Conservation (phyloP, 371 early-diverging fungal genomes). For the Actinomucor elegans region DNA sequence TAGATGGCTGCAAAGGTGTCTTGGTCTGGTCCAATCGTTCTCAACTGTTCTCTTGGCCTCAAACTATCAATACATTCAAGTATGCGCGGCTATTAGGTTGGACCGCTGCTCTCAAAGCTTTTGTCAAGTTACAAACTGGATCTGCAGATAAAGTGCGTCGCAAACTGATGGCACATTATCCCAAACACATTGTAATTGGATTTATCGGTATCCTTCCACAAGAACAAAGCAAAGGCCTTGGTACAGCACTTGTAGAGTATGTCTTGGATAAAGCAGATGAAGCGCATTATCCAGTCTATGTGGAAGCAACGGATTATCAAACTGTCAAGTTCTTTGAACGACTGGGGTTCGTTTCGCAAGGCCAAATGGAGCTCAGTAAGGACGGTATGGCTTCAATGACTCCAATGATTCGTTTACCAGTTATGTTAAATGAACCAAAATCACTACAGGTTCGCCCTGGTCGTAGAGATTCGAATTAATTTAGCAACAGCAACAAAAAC, state of each 20-base stretch:
- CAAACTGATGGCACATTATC: slow-evolving; percentile 26
- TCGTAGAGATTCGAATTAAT: slow-evolving; percentile 24
- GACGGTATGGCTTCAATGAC: slow-evolving; percentile 11
- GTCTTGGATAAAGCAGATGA: slow-evolving; percentile 61
- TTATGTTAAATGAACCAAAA: slow-evolving; percentile 11
- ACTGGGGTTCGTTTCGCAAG: slow-evolving; percentile 33
- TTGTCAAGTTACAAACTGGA: slow-evolving; percentile 26
- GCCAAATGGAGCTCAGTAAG: slow-evolving; percentile 12
- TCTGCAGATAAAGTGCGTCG: slow-evolving; percentile 33
- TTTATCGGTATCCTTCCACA: slow-evolving; percentile 46
- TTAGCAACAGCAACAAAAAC: no score
- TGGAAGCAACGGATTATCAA: slow-evolving; percentile 82
- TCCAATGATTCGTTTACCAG: slow-evolving; percentile 39
- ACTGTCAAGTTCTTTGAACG: slow-evolving; percentile 66
- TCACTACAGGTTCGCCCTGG: slow-evolving; percentile 41
- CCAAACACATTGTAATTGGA: slow-evolving; percentile 28
- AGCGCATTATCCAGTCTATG: slow-evolving; percentile 85
- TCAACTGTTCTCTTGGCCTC: slow-evolving; percentile 27
- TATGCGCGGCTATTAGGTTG: slow-evolving; percentile 32
- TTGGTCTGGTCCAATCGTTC: slow-evolving; percentile 40
- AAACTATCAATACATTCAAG: slow-evolving; percentile 25
- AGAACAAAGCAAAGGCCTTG: slow-evolving; percentile 45
- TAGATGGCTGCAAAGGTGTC: slow-evolving; percentile 51
- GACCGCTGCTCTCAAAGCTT: slow-evolving; percentile 22
- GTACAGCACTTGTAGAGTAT: slow-evolving; percentile 32